These are phyloP conservation scores for Apiospora arundinis DNA, from an alignment of 2,329 filamentous ascomycete species.

Conservation along the genomic window DNA sequence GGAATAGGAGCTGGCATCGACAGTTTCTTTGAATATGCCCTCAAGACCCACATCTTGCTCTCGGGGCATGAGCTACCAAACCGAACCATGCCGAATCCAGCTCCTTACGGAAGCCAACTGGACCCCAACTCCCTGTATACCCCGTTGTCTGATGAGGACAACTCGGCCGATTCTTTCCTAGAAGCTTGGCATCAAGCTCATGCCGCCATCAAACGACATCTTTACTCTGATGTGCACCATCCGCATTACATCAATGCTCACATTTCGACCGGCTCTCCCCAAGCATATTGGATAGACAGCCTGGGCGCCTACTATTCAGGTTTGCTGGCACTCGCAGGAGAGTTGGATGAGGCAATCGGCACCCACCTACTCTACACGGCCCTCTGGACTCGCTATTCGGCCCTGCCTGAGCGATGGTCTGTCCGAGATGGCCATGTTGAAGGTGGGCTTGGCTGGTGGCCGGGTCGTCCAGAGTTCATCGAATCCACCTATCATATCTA, in stretches of 20 bases:
- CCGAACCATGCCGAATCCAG: constrained; percentile 49
- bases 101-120: constrained; percentile 52
- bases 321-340: constrained; percentile 82
- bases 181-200: constrained; percentile 86
- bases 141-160: constrained; percentile 67
- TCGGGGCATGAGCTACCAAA: constrained; percentile 74
- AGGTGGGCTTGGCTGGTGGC: constrained; percentile 90
- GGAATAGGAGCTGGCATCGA: constrained; percentile 96
- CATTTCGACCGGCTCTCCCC: constrained; percentile 82
- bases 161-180: constrained; percentile 80
- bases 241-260: constrained; percentile 95
- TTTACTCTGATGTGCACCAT: constrained; percentile 86
- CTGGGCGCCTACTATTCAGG: constrained; percentile 95
- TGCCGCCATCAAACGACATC: constrained; percentile 84
- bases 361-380: constrained; percentile 91
- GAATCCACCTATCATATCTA: constrained; percentile 98
- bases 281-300: constrained; percentile 95
- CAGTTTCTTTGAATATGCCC: constrained; percentile 97
- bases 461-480: constrained; percentile 92
- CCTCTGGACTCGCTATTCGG: constrained; percentile 93
- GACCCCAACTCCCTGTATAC: constrained; percentile 68
- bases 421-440: constrained; percentile 84
- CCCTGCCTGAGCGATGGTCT: constrained; percentile 93
- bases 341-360: constrained; percentile 88
- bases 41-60: constrained; percentile 91